Evolutionary conservation across 257 asterid genomes (phyloP), one percentile per base, ranked within the genome.

Genomic region (Jacaranda mimosifolia): DNA sequence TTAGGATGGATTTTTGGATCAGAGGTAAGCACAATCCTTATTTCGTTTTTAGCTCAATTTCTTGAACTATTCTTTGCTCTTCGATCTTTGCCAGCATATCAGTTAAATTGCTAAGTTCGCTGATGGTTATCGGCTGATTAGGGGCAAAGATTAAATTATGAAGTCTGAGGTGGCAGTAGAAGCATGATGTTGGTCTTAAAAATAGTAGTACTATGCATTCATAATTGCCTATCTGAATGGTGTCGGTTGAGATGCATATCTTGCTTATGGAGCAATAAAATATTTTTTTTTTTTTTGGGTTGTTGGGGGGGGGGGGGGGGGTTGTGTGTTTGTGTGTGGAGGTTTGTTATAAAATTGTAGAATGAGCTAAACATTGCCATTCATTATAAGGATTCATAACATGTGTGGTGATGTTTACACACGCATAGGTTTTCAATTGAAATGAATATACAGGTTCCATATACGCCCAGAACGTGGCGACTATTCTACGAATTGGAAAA

Each of bases 21-120:
- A 9, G 63, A 82, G 88, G 87, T 85, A 77, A 78, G 78, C 21
- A 14, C 8, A 7, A 1, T 49, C 71, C 65, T 45, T 17, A 12
- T 62, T 6, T 9, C n/a, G 49, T n/a, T 15, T 68, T 38, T 12
- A 12, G 66, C n/a, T 6, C 15, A 14, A 15, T 36, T 19, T 42
- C 46, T 5, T 42, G 8, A 42, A 42, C 6, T 3, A 42, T 42
- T 64, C n/a, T 35, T 60, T 62, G 58, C 8, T 63, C 6, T 46
- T 17, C 63, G 57, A 9, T 58, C 10, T 8, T 18, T 58, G 21
- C 3, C 55, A 48, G 55, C 55, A 48, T 48, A 48, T 48, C 0
- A 42, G 46, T 42, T 42, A 5, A 4, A 8, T 42, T 42, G 46
- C 46, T 42, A 42, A 4, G 6, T 42, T 42, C 0, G 46, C 0